A percentile compares a stretch with the other conserved stretches of the same genome.
phyloP scores from a whole-genome alignment of 306 rosid species.

The Pyrus bretschneideri region DNA sequence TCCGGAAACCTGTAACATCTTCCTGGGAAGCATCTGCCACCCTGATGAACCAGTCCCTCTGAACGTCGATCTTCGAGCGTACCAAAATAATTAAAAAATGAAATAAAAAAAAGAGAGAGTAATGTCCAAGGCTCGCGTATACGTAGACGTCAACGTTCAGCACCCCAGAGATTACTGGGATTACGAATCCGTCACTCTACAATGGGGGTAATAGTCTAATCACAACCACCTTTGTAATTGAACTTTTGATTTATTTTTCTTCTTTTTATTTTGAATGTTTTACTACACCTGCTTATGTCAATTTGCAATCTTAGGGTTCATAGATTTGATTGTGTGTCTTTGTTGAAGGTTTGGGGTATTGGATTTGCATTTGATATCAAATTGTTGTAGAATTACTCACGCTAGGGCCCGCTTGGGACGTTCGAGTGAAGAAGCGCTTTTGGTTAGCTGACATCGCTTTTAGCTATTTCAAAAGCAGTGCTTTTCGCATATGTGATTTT shows the following conservation, averaged over 20 bases:
- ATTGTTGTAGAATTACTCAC: background rate
- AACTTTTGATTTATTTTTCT: background rate
- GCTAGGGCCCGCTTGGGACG: background rate
- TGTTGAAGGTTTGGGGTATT: background rate
- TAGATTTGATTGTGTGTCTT: background rate
- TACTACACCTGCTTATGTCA: background rate
- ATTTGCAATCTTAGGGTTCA: background rate
- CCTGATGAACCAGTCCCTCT: background rate
- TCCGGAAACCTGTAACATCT: background rate
- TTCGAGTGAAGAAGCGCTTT: background rate
- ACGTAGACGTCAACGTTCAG: constrained; percentile 38
- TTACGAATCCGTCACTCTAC: constrained; percentile 38
- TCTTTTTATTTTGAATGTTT: background rate
- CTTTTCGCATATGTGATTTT: background rate
- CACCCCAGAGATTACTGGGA: constrained; percentile 53
- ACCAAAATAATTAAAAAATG: background rate
- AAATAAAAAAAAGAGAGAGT: background rate
- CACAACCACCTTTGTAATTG: background rate
- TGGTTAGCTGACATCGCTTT: background rate
- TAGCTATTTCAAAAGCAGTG: background rate
- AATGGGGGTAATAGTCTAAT: constrained; percentile 31
- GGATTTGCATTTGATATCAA: background rate
- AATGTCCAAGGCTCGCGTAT: constrained; percentile 50
- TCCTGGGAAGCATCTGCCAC: background rate
- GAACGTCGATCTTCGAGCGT: background rate